Percentiles rank a stretch among this genome's conserved stretches.
Conservation (phyloP, 192 early-diverging fungal genomes). For the Borealophlyctis nickersoniae region DNA sequence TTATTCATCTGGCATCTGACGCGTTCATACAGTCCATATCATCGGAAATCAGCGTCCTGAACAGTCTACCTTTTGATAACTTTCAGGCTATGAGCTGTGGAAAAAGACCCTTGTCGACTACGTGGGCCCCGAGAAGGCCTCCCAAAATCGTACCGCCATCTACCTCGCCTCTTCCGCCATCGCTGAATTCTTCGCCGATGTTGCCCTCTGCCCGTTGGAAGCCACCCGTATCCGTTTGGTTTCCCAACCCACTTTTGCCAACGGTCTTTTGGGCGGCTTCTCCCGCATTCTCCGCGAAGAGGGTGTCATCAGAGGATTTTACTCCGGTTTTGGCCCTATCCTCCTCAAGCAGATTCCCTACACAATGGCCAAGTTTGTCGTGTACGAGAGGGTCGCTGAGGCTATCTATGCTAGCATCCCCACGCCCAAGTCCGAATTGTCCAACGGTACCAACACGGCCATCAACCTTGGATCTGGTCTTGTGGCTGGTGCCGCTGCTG, state of each 20-base stretch:
- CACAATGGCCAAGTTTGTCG: constrained; percentile 78
- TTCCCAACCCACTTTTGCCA: constrained; percentile 65
- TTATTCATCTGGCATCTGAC: too few species aligned
- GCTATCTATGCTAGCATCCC: constrained; percentile 40
- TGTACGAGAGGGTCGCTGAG: constrained; percentile 56
- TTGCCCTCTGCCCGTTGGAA: constrained; percentile 70
- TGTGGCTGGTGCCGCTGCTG: constrained; percentile 77
- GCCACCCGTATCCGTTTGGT: constrained; percentile 73
- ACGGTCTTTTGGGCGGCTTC: constrained; percentile 61
- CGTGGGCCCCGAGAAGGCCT: constrained; percentile 54
- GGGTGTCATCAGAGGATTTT: constrained; percentile 65
- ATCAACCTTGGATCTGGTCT: constrained; percentile 75
- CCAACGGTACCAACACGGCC: constrained; percentile 38
- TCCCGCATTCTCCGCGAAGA: constrained; percentile 59
- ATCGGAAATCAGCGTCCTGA: constrained; percentile 9
- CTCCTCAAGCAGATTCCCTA: constrained; percentile 77
- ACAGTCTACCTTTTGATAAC: neutral
- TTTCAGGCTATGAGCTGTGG: neutral
- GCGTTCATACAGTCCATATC: too few species aligned
- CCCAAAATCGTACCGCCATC: constrained; percentile 59
- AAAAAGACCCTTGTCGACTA: neutral
- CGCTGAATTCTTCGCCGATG: constrained; percentile 76
- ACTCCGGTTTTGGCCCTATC: constrained; percentile 75
- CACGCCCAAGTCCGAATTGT: constrained; percentile 45
- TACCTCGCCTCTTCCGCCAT: constrained; percentile 63